phyloP scores from a whole-genome alignment of 805 yeast species.

The Huiozyma naganishii region DNA sequence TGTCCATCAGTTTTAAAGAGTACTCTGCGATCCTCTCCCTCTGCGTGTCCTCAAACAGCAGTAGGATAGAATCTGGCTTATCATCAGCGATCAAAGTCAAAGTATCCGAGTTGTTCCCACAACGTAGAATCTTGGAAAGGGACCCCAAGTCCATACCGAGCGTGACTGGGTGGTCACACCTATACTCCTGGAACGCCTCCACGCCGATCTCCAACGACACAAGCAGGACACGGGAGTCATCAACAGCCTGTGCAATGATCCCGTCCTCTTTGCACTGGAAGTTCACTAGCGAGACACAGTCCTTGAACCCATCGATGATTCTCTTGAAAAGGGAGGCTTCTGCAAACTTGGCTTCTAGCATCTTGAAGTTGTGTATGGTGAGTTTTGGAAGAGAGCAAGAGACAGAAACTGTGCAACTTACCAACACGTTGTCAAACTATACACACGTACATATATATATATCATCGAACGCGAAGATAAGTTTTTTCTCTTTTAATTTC shows the following conservation, averaged over 20 bases:
- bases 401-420: too few relatives aligned
- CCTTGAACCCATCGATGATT: constrained; percentile 88
- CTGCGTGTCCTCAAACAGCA: constrained; percentile 83
- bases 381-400: neutral
- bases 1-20: constrained; percentile 85
- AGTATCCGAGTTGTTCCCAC: constrained; percentile 84
- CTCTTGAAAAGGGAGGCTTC: constrained; percentile 87
- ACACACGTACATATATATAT: too few relatives aligned
- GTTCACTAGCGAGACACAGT: constrained; percentile 89
- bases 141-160: constrained; percentile 85
- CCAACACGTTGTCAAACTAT: too few relatives aligned
- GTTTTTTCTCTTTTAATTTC: too few relatives aligned
- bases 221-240: constrained; percentile 88
- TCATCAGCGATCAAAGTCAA: constrained; percentile 86
- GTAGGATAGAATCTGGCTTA: constrained; percentile 63
- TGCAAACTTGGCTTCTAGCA: constrained; percentile 96
- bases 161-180: constrained; percentile 90
- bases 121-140: constrained; percentile 76
- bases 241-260: constrained; percentile 93
- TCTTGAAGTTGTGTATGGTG: constrained; percentile 21
- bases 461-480: too few relatives aligned
- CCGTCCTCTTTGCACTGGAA: constrained; percentile 95
- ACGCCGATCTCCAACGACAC: constrained; percentile 81
- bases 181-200: constrained; percentile 80
- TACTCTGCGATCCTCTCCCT: constrained; percentile 90